Evolutionary conservation across 23 red algal species (phyloP).

Genomic region (Gracilaria gracilis): DNA sequence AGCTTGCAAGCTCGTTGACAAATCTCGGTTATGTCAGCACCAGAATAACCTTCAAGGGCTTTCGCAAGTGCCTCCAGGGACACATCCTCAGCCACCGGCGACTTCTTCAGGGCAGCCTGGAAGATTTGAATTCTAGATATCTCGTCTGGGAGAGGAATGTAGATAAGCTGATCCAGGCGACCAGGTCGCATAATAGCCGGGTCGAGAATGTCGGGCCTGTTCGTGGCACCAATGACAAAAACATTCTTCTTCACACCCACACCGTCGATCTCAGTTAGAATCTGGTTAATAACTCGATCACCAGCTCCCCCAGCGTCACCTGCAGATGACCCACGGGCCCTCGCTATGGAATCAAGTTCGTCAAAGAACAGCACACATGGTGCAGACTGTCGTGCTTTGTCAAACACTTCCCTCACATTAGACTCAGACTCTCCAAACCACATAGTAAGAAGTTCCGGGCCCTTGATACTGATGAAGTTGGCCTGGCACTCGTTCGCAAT

Average conservation of each 20-base stretch:
- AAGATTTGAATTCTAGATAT: constrained; percentile 92
- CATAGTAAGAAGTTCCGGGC: constrained; percentile 99
- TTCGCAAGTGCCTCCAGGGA: constrained; percentile 86
- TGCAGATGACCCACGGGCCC: constrained; percentile 90
- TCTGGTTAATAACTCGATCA: constrained; percentile 99
- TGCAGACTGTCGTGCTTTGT: constrained; percentile 98
- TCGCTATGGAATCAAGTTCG: constrained; percentile 97
- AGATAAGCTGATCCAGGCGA: constrained; percentile 96
- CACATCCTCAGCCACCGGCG: constrained; percentile 94
- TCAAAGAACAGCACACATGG: constrained; percentile 99
- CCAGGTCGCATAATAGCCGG: constrained; percentile 98
- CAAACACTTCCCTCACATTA: constrained; percentile 97
- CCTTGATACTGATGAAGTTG: constrained; percentile 99
- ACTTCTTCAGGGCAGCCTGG: constrained; percentile 91
- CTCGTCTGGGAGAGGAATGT: constrained; percentile 97
- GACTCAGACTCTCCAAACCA: constrained; percentile 99
- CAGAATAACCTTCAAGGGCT: constrained; percentile 93
- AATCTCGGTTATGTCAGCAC: constrained; percentile 99
- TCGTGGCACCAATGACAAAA: constrained; percentile 99
- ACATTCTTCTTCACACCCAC: constrained; percentile 99
- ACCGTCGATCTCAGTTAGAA: constrained; percentile 99
- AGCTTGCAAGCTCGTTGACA: constrained; percentile 99
- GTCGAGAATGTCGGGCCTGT: constrained; percentile 97
- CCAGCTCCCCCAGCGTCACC: constrained; percentile 98
- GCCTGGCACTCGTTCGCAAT: constrained; percentile 99